A percentile compares a stretch with the other conserved stretches of the same genome.
These are phyloP conservation scores for Gamsiella multidivaricata DNA, from an alignment of 192 early-diverging fungal genomes.

Conservation along the genomic window DNA sequence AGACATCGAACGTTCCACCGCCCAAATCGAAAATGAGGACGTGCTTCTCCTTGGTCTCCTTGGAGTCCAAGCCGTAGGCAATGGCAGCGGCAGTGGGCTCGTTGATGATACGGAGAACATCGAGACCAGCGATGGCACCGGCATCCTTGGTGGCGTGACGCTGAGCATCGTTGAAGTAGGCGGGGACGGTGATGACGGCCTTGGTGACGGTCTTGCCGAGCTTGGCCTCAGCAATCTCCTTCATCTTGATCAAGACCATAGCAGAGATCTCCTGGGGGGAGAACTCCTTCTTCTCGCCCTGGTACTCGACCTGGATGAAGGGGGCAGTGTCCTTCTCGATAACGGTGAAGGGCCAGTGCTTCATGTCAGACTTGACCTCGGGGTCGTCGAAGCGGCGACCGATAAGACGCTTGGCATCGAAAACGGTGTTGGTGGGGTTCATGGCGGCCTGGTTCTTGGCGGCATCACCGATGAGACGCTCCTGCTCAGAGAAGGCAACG, in stretches of 20 bases:
- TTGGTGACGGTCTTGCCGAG: slow-evolving; percentile 85
- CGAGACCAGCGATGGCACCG: slow-evolving; percentile 85
- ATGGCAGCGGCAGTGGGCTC: slow-evolving; percentile 91
- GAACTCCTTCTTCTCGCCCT: slow-evolving; percentile 85
- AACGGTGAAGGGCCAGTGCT: slow-evolving; percentile 89
- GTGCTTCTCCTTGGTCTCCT: slow-evolving; percentile 78
- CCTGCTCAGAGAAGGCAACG: slow-evolving; percentile 82
- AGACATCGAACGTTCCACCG: slow-evolving; percentile 90
- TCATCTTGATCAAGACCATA: slow-evolving; percentile 95
- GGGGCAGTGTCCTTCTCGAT: slow-evolving; percentile 76
- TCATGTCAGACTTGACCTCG: slow-evolving; percentile 82
- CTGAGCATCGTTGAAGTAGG: slow-evolving; percentile 93
- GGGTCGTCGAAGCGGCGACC: slow-evolving; percentile 88
- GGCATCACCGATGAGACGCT: slow-evolving; percentile 88
- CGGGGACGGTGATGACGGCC: slow-evolving; percentile 96
- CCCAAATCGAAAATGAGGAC: slow-evolving; percentile 87
- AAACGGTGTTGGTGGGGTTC: slow-evolving; percentile 92
- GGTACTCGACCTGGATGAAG: slow-evolving; percentile 83
- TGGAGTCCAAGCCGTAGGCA: slow-evolving; percentile 85
- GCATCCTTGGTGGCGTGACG: slow-evolving; percentile 94
- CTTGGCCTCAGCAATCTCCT: slow-evolving; percentile 82
- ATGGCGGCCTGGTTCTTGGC: slow-evolving; percentile 92
- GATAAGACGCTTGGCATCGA: slow-evolving; percentile 90
- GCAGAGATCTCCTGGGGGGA: slow-evolving; percentile 95
- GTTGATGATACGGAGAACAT: slow-evolving; percentile 92